Evolutionary conservation across 1,284 basidiomycete species (phyloP), one percentile per base, ranked within the genome.

Genomic region (Cutaneotrichosporon cutaneum): DNA sequence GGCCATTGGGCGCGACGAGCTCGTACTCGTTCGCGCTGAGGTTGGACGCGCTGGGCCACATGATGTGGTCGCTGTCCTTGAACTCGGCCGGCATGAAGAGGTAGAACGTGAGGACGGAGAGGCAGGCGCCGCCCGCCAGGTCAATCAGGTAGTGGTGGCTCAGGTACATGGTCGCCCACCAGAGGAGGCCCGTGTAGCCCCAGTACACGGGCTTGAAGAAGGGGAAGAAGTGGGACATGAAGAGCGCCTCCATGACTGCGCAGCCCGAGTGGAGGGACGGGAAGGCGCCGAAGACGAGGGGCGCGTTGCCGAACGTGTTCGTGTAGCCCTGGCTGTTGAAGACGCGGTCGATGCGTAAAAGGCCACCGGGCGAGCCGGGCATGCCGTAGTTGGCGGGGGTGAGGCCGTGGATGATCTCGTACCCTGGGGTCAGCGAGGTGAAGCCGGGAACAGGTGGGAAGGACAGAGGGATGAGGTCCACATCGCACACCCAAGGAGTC

Each of bases 111-210:
- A 86, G 84, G 16, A 90, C 89, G 22, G 93, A 89, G 61, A 99
- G 84, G 75, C 94, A 96, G 0, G 91, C 92, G 8, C 95, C 95
- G 3, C 88, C 91, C 39, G 94, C 91, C 69, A 98, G 88, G 74
- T 99, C 96, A 80, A 99, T 92, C 70, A 98, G 87, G 83, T 98
- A 99, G 82, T 98, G 93, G 77, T 96, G 94, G 6, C 90, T 92
- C 70, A 95, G 87, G 82, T 96, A 96, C 95, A 99, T 99, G 35
- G 95, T 99, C 26, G 90, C 89, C 95, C 94, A 98, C 80, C 96
- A 99, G 1, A 99, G 85, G 35, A 92, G 82, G n/a, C 86, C 87
- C 2, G 87, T 87, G 78, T 99, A 98, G 0, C 80, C 82, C 92
- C 93, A 98, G 63, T 89, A 88, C 66, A 85, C 85, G 2, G 80